Conservation (phyloP, 2,329 filamentous ascomycete genomes). For the Colletotrichum higginsianum region DNA sequence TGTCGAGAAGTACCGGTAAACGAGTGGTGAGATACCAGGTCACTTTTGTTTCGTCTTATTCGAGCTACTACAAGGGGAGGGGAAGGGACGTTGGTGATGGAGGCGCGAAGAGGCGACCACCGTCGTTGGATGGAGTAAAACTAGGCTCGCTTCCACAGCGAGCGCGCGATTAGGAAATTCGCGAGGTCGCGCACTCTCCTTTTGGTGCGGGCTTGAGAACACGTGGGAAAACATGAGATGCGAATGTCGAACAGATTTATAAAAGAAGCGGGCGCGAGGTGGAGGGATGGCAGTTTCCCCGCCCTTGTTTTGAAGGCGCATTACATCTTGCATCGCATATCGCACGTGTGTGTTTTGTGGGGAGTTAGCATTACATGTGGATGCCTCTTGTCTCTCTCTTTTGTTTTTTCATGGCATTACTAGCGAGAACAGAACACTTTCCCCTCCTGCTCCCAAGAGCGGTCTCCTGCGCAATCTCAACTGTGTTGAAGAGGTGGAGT, state of each 20-base stretch:
- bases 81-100: too few relatives aligned
- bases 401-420: constrained; percentile 11
- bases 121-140: constrained; percentile 8
- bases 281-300: background rate
- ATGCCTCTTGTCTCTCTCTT: background rate
- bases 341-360: background rate
- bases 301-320: background rate
- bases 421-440: constrained; percentile 32
- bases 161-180: constrained; percentile 9
- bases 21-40: background rate
- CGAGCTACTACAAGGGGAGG: background rate
- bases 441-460: constrained; percentile 3
- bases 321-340: constrained; percentile 4
- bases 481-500: background rate
- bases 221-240: background rate
- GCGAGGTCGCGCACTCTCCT: background rate
- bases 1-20: constrained; percentile 81
- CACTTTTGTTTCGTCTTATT: background rate
- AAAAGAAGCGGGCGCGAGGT: background rate
- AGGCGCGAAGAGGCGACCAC: constrained; percentile 20
- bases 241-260: background rate
- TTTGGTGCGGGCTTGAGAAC: background rate
- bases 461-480: too few relatives aligned
- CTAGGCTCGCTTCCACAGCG: constrained; percentile 9
- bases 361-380: constrained; percentile 2